Evolutionary conservation across 805 yeast species (phyloP).

Genomic region (Hanseniaspora valbyensis): DNA sequence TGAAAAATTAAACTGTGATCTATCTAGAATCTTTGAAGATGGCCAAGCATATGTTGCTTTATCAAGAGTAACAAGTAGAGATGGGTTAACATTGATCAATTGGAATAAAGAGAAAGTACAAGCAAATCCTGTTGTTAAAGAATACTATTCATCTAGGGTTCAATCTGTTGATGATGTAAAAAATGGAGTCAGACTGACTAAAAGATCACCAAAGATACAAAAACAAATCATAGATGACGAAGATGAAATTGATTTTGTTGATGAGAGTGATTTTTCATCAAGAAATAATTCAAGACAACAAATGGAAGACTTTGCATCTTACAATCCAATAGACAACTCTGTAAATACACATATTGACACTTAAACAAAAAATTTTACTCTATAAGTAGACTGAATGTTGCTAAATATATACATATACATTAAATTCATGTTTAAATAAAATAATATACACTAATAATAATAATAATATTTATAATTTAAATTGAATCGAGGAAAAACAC

Average conservation of each 20-base stretch:
- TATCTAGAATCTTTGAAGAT: slow-evolving; percentile 64
- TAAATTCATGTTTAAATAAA: no score
- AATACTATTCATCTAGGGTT: slow-evolving; percentile 44
- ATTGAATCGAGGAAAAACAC: no score
- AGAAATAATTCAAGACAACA: not conserved
- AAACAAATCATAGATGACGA: not conserved
- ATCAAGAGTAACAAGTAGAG: slow-evolving; percentile 75
- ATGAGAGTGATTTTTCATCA: not conserved
- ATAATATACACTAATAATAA: no score
- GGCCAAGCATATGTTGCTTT: slow-evolving; percentile 96
- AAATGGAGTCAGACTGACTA: no score
- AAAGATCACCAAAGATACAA: not conserved
- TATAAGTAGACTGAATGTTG: no score
- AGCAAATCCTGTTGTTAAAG: slow-evolving; percentile 59
- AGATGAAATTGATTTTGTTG: not conserved
- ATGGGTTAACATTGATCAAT: slow-evolving; percentile 70
- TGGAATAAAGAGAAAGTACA: slow-evolving; percentile 53
- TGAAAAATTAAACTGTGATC: slow-evolving; percentile 64
- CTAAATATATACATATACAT: no score
- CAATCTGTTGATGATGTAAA: not conserved
- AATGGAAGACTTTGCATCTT: not conserved
- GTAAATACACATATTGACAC: not conserved
- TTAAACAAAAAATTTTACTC: not conserved
- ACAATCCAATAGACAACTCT: not conserved
- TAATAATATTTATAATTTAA: no score